Evolutionary conservation across 2,329 filamentous ascomycete genomes (phyloP), one percentile per base, ranked within the genome.

Genomic region (Fusarium solani-melongenae): DNA sequence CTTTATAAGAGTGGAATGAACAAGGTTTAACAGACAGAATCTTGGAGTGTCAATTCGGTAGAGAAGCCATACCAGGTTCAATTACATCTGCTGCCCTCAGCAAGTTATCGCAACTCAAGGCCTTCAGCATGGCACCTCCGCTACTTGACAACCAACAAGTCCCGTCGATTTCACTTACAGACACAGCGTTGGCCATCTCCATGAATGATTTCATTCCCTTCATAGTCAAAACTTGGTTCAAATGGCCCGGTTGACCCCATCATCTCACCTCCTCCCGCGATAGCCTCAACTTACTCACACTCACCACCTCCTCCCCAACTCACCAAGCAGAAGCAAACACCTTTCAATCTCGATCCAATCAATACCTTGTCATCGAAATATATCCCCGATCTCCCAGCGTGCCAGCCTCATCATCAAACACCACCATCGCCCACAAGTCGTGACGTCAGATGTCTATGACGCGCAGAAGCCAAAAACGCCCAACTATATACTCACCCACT

Each of bases 371-470:
- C 20, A 61, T 51, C 17, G 6, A n/a, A 6, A 34, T 11, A 15
- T 7, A 17, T 5, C 29, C 33, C 2, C 38, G 7, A 33, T 46
- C 17, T 6, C 29, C 3, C 24, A 31, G 12, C 3, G 8, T 9
- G 14, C n/a, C 38, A 27, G 8, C 12, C 15, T 20, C 24, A n/a
- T 27, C 29, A 36, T 33, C 29, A 29, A 56, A 20, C 49, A 34
- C 29, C 15, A 4, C 51, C 61, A 44, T 44, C 61, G 17, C 15
- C 38, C 39, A 22, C 61, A 49, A 64, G 62, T 64, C 62, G 62
- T 64, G 62, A 64, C 62, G 62, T 64, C 62, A 64, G 39, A 31
- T 20, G 11, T 62, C 59, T 62, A 46, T 62, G 59, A 62, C 59
- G 59, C 59, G 59, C 59, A 53, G 59, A 64, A 64, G 46, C 20